Base-by-base conservation (phyloP, 768 basidiomycete genomes). In the Nidula microcarpa region DNA sequence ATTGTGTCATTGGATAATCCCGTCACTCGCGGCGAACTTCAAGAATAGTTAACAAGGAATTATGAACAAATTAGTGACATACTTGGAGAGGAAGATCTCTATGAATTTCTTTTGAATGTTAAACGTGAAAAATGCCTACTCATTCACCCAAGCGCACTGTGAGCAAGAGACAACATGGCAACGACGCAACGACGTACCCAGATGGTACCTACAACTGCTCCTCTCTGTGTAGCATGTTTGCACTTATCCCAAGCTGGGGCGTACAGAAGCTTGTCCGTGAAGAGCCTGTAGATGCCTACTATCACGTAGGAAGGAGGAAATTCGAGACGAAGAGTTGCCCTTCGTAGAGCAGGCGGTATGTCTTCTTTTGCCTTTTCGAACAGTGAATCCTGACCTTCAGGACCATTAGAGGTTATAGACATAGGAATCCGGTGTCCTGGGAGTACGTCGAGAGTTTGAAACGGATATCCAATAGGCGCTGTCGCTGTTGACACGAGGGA, bases 181-280 rank as follows among this genome's bases (percentile, higher is more conserved):
- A 41, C 9, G 10, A 16, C 49, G 30, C 23, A 36, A 16, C 16
- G 17, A 69, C 78, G 37, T 61, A 87, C 90, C 90, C 90, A 93
- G 33, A 80, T 66, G 0, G 78, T 63, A 0, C 87, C 93, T 39
- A 91, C 86, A 13, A 80, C 67, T 0, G 80, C 71, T 0, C 94
- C 94, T 16, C 93, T 73, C 46, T 77, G 63, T 1, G 81, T 80
- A 0, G 89, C 94, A 68, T 95, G 87, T 57, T 76, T 80, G 64
- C 92, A 90, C 70, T 92, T 94, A 62, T 88, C 72, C 91, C 94
- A 92, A 6, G 88, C 85, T 4, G 93, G 91, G 23, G 74, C 70
- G 55, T 82, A 85, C 34, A 96, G 71, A 11, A 69, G 69, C 37
- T 79, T 74, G 66, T 95, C 93, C 0, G 88, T 91, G 61, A 84